A percentile compares a stretch with the other conserved stretches of the same genome.
Evolutionary conservation across 2,329 filamentous ascomycete species (phyloP).

Genomic region (Stemphylium vesicarium): DNA sequence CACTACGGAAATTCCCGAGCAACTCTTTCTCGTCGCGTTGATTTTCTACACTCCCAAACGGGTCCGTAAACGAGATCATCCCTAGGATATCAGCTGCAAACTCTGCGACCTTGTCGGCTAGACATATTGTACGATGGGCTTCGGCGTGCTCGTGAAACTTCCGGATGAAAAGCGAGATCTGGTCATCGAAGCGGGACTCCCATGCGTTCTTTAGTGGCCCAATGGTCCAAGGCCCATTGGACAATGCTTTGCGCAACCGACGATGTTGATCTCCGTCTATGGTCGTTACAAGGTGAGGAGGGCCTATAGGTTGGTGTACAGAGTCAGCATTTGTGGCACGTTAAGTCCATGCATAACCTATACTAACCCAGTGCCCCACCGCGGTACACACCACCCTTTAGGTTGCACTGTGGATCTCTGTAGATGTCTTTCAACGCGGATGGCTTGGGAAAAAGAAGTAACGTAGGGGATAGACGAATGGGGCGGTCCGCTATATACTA

Average conservation of each 20-base stretch:
- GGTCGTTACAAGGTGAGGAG: slow-evolving; percentile 44
- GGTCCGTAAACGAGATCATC: slow-evolving; percentile 47
- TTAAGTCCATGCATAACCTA: background rate
- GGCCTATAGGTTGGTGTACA: slow-evolving; percentile 27
- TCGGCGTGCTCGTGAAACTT: slow-evolving; percentile 42
- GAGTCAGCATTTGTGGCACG: background rate
- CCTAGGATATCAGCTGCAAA: slow-evolving; percentile 54
- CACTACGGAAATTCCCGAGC: slow-evolving; percentile 47
- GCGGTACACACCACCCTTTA: slow-evolving; percentile 45
- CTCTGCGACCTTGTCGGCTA: slow-evolving; percentile 49
- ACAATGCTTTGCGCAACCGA: slow-evolving; percentile 46
- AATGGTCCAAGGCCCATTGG: slow-evolving; percentile 48
- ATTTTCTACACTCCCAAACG: slow-evolving; percentile 51
- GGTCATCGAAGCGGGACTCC: slow-evolving; percentile 48
- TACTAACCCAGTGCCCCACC: slow-evolving; percentile 37
- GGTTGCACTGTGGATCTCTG: slow-evolving; percentile 48
- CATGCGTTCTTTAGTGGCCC: slow-evolving; percentile 50
- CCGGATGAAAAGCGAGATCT: slow-evolving; percentile 41
- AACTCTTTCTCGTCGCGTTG: slow-evolving; percentile 49
- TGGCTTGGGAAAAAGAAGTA: slow-evolving; percentile 47
- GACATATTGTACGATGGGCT: slow-evolving; percentile 30
- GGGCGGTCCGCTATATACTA: slow-evolving; percentile 33
- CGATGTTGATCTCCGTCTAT: slow-evolving; percentile 45
- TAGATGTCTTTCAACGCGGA: slow-evolving; percentile 51
- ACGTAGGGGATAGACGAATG: slow-evolving; percentile 49